These are phyloP conservation scores for Chlamydomonas schloesseri DNA, from an alignment of 139 green algal genomes.

Conservation along the genomic window DNA sequence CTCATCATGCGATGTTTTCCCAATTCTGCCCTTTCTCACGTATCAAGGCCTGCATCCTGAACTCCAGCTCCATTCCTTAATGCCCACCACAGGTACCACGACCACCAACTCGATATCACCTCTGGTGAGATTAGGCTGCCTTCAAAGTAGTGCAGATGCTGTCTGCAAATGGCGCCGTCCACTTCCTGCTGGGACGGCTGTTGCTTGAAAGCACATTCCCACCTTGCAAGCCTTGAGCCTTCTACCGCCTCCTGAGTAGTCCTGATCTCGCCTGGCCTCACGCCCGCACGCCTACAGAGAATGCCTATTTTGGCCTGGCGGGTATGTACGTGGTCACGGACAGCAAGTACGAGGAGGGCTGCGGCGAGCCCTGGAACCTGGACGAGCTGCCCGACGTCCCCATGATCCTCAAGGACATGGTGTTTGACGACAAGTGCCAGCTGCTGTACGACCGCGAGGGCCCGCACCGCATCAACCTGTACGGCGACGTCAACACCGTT, in stretches of 20 bases:
- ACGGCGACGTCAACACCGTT: neutral
- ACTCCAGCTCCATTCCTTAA: no score
- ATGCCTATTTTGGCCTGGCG: neutral
- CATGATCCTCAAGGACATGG: neutral
- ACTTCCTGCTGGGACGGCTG: no score
- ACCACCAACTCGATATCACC: slow-evolving; percentile 22
- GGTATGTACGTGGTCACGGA: slow-evolving; percentile 6
- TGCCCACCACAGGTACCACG: no score
- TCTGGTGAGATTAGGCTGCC: neutral
- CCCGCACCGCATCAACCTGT: neutral
- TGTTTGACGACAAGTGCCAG: slow-evolving; percentile 13
- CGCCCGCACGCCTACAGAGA: no score
- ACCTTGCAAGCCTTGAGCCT: no score
- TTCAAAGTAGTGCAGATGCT: neutral
- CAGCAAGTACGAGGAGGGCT: neutral
- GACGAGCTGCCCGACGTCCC: neutral
- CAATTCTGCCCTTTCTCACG: no score
- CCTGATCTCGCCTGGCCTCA: no score
- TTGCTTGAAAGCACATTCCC: no score
- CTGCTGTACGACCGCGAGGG: neutral
- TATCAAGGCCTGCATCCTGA: no score
- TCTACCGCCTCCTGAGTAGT: no score
- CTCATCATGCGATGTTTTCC: no score
- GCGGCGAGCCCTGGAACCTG: slow-evolving; percentile 33
- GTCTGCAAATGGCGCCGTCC: no score